phyloP scores from a whole-genome alignment of 176 grass and related monocot genomes.

The Cymbopogon citratus region DNA sequence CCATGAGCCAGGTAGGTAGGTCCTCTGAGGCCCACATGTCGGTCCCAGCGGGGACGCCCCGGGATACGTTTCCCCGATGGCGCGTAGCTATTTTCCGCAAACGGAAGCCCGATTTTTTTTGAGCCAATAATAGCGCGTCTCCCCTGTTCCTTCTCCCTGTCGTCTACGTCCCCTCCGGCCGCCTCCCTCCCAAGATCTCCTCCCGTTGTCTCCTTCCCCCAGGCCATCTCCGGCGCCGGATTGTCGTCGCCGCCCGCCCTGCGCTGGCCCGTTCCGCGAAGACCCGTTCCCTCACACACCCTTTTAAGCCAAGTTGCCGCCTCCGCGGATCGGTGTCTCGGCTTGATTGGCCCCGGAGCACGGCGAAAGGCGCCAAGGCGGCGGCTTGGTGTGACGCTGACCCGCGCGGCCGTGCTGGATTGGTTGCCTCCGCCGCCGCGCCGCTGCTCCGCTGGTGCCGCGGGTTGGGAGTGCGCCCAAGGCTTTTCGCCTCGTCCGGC shows the following conservation, averaged over 20 bases:
- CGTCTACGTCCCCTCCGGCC: slow-evolving; percentile 6
- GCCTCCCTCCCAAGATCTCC: slow-evolving; percentile 30
- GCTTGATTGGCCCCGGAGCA: slow-evolving; percentile 10
- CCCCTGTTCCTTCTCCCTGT: background rate
- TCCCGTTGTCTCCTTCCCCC: background rate
- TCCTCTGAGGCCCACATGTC: slow-evolving; percentile 9
- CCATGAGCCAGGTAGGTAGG: too few species aligned
- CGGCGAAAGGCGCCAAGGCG: background rate
- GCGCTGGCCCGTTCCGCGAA: background rate
- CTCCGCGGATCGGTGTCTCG: background rate
- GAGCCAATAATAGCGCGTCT: slow-evolving; percentile 30
- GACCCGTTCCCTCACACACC: background rate
- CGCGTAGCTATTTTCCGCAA: slow-evolving; percentile 39
- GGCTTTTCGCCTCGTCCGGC: background rate
- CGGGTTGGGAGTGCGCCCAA: background rate
- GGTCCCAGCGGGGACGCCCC: background rate
- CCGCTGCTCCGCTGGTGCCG: too few species aligned
- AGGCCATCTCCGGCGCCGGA: background rate
- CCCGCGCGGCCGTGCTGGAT: background rate
- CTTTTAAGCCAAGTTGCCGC: background rate
- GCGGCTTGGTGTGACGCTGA: background rate
- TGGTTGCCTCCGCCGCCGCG: background rate
- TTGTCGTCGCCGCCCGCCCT: background rate
- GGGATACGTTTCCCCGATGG: background rate
- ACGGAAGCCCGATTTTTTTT: slow-evolving; percentile 2